Percentiles rank a stretch among this genome's conserved stretches.
Conservation (phyloP, 208 protist species). For the Plasmodiophora brassicae region DNA sequence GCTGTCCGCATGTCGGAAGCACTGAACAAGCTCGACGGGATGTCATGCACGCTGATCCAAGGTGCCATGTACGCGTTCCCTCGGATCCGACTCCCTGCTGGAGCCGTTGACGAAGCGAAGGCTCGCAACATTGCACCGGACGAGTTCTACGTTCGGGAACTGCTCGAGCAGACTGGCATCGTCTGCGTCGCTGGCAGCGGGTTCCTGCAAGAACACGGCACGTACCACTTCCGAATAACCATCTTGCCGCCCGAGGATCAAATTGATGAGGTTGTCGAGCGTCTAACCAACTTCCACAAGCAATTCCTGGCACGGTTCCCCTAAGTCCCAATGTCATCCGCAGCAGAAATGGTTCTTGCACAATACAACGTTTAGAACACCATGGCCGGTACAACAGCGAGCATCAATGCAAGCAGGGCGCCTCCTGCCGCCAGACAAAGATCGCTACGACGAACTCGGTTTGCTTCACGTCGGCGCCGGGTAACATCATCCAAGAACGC, state of each 20-base stretch:
- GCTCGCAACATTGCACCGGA: slow-evolving; percentile 72
- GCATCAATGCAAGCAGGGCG: too few relatives aligned
- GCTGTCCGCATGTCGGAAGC: slow-evolving; percentile 53
- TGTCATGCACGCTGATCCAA: slow-evolving; percentile 74
- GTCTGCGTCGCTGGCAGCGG: slow-evolving; percentile 66
- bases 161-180: slow-evolving; percentile 89
- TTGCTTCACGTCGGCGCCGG: too few relatives aligned
- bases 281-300: slow-evolving; percentile 40
- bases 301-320: slow-evolving; percentile 41
- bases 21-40: slow-evolving; percentile 80
- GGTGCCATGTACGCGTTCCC: slow-evolving; percentile 99
- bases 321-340: slow-evolving; percentile 3
- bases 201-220: slow-evolving; percentile 79
- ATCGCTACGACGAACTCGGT: too few relatives aligned
- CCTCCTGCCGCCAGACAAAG: too few relatives aligned
- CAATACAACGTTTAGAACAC: too few relatives aligned
- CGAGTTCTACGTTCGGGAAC: slow-evolving; percentile 83
- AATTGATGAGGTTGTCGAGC: slow-evolving; percentile 67
- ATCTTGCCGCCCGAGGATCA: slow-evolving; percentile 92
- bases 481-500: too few relatives aligned
- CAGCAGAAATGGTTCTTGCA: too few relatives aligned
- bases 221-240: slow-evolving; percentile 96
- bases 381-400: too few relatives aligned
- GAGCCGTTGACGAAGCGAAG: slow-evolving; percentile 51
- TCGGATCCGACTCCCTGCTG: slow-evolving; percentile 38